These are phyloP conservation scores for Phytopythium kandeliae DNA, from an alignment of 352 stramenopile genomes.

Conservation along the genomic window DNA sequence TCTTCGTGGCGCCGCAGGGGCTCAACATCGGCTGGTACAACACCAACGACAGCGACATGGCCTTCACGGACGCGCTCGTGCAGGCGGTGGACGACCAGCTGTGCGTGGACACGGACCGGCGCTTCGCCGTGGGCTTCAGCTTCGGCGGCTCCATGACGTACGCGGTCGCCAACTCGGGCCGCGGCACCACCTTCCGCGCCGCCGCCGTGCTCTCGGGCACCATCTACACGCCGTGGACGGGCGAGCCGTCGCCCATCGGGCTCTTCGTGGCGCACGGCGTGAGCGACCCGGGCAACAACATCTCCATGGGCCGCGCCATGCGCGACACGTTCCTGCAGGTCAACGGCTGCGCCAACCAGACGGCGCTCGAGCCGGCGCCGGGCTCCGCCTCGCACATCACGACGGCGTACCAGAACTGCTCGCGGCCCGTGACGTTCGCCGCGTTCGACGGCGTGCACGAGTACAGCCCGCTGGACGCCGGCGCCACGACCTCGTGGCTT, in stretches of 20 bases:
- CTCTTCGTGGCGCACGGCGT: conserved; percentile 18
- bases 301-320: conserved; percentile 15
- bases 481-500: conserved; percentile 13
- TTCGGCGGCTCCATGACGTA: conserved; percentile 24
- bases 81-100: conserved; percentile 18
- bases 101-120: conserved; percentile 24
- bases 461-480: conserved; percentile 17
- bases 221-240: conserved; percentile 15
- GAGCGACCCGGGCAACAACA: conserved; percentile 21
- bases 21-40: conserved; percentile 21
- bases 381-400: conserved; percentile 27
- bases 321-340: conserved; percentile 22
- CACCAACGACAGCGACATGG: conserved; percentile 18
- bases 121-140: conserved; percentile 32
- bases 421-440: conserved; percentile 19
- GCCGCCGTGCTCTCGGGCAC: conserved; percentile 18
- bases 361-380: conserved; percentile 10
- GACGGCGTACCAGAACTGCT: conserved; percentile 28
- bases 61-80: conserved; percentile 20
- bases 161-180: conserved; percentile 16
- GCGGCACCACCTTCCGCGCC: conserved; percentile 16
- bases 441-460: conserved; percentile 27
- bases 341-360: conserved; percentile 23
- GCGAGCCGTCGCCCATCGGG: conserved; percentile 15
- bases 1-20: conserved; percentile 26